A percentile compares a stretch with the other conserved stretches of the same genome.
phyloP scores from a whole-genome alignment of 1,284 basidiomycete genomes.

The Sporisorium scitamineum region DNA sequence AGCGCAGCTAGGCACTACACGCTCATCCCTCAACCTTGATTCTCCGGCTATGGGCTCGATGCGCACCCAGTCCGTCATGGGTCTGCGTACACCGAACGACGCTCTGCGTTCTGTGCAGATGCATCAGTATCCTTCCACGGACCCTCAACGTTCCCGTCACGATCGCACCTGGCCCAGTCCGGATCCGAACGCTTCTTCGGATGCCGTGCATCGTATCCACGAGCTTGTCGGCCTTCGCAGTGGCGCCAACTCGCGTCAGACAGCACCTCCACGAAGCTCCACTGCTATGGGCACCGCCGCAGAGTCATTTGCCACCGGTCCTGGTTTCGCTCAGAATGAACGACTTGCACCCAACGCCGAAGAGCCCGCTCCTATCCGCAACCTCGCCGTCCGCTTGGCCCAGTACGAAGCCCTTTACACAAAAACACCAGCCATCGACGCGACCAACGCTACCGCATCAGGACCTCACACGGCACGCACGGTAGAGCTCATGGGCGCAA shows the following conservation, averaged over 20 bases:
- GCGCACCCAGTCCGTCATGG: slow-evolving; percentile 39
- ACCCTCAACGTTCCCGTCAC: slow-evolving; percentile 35
- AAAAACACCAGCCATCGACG: slow-evolving; percentile 27
- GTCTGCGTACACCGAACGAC: slow-evolving; percentile 29
- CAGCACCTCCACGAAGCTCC: slow-evolving; percentile 23
- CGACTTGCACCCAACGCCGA: not conserved
- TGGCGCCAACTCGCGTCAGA: slow-evolving; percentile 4
- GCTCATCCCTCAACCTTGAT: slow-evolving; percentile 32
- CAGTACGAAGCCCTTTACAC: slow-evolving; percentile 47
- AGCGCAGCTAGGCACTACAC: slow-evolving; percentile 11
- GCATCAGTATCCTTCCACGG: slow-evolving; percentile 36
- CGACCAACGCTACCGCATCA: slow-evolving; percentile 2
- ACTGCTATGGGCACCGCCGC: slow-evolving; percentile 32
- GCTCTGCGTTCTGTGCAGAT: slow-evolving; percentile 11
- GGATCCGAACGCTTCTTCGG: slow-evolving; percentile 27
- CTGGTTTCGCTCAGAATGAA: slow-evolving; percentile 1
- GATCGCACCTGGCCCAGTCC: slow-evolving; percentile 21
- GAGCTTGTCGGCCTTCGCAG: slow-evolving; percentile 36
- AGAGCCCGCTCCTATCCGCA: slow-evolving; percentile 47
- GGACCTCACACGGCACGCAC: slow-evolving; percentile 36
- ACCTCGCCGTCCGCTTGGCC: slow-evolving; percentile 38
- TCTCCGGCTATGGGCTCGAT: slow-evolving; percentile 23
- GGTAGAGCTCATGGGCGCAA: slow-evolving; percentile 45
- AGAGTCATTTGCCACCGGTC: slow-evolving; percentile 7
- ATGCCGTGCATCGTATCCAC: slow-evolving; percentile 35